Conservation (phyloP, 2,329 filamentous ascomycete species). For the Pseudopithomyces chartarum region DNA sequence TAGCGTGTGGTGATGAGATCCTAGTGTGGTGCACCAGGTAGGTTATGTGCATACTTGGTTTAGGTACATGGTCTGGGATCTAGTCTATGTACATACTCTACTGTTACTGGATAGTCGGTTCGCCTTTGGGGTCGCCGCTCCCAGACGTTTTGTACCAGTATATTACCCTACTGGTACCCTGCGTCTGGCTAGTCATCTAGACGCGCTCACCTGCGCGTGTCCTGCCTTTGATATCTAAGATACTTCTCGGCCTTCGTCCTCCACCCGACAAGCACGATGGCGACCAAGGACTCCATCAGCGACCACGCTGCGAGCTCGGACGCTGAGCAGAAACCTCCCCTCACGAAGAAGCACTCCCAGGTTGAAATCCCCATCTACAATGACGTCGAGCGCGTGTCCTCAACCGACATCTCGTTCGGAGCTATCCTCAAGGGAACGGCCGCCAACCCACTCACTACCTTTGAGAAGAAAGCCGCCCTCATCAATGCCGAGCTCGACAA, state of each 20-base stretch:
- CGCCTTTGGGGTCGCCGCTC: background rate
- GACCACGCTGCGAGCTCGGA: background rate
- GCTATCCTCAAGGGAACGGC: conserved; percentile 34
- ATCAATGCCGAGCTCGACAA: conserved; percentile 37
- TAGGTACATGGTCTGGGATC: too few species aligned
- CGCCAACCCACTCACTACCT: conserved; percentile 30
- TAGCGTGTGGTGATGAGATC: conserved; percentile 21
- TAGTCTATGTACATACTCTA: too few species aligned
- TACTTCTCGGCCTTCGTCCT: background rate
- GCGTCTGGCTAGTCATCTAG: background rate
- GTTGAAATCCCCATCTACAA: conserved; percentile 34
- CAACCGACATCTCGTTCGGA: conserved; percentile 27
- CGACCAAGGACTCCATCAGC: conserved; percentile 1
- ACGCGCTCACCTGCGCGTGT: conserved; percentile 13
- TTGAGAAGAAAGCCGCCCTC: conserved; percentile 38
- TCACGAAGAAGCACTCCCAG: conserved; percentile 10
- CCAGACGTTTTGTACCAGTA: conserved; percentile 12
- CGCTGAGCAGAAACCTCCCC: conserved; percentile 5
- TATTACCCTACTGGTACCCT: conserved; percentile 16
- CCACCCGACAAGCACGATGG: too few species aligned
- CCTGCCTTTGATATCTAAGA: background rate
- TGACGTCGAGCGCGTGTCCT: conserved; percentile 28
- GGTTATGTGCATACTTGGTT: too few species aligned
- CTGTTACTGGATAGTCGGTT: background rate
- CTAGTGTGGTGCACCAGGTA: too few species aligned